Conservation (phyloP, 2,329 filamentous ascomycete species). For the Fusarium dimerum region DNA sequence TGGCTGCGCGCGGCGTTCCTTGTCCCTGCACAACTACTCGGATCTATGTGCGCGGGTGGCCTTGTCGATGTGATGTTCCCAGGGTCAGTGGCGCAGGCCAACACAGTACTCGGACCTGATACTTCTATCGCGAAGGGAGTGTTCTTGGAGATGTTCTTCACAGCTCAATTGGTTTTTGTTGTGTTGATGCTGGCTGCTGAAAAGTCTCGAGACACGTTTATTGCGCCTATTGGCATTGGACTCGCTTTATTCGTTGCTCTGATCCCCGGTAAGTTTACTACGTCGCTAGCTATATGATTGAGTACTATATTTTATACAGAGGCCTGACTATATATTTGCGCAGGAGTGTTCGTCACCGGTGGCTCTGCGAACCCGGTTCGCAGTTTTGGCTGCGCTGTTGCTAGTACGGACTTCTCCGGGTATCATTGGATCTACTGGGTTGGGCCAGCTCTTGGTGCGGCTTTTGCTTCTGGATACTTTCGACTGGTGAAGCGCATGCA, state of each 20-base stretch:
- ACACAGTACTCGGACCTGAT: conserved; percentile 48
- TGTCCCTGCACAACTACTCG: conserved; percentile 55
- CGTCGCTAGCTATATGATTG: background rate
- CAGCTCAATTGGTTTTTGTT: conserved; percentile 59
- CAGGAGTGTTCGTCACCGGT: conserved; percentile 36
- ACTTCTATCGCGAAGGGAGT: conserved; percentile 55
- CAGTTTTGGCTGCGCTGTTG: conserved; percentile 47
- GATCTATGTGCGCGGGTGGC: conserved; percentile 55
- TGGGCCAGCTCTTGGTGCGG: conserved; percentile 47
- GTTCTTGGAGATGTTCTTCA: conserved; percentile 66
- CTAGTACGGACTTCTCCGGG: conserved; percentile 36
- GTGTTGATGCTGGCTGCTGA: conserved; percentile 68
- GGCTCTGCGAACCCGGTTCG: conserved; percentile 47
- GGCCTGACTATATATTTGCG: too few relatives aligned
- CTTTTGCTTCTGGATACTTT: conserved; percentile 48
- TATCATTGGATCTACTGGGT: conserved; percentile 55
- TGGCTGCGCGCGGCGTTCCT: conserved; percentile 37
- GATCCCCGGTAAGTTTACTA: conserved; percentile 26
- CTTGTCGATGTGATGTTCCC: conserved; percentile 58
- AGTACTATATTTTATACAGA: too few relatives aligned
- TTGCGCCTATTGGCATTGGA: conserved; percentile 70
- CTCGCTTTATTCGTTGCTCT: conserved; percentile 62
- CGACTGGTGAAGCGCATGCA: conserved; percentile 47
- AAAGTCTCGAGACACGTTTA: conserved; percentile 68
- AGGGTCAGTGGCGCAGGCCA: conserved; percentile 50